phyloP scores from a whole-genome alignment of 169 alveolate genomes.

The Cryptosporidium meleagridis region DNA sequence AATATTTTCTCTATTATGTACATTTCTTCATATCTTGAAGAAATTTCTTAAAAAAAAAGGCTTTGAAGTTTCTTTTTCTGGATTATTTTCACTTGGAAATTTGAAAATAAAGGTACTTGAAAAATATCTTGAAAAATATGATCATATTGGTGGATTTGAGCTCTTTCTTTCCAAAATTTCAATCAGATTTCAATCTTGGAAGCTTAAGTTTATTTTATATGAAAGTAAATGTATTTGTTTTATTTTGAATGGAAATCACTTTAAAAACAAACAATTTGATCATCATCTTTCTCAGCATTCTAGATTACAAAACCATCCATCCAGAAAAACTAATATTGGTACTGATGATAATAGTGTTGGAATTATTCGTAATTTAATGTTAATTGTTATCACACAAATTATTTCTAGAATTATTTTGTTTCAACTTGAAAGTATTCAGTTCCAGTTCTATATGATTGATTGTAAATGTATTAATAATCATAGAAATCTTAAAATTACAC shows the following conservation, averaged over 20 bases:
- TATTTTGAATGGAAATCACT: neutral
- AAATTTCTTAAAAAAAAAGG: slow-evolving; percentile 28
- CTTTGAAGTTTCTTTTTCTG: slow-evolving; percentile 26
- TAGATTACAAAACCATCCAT: neutral
- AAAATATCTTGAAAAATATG: neutral
- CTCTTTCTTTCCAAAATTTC: neutral
- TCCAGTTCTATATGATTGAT: slow-evolving; percentile 9
- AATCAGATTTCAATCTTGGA: slow-evolving; percentile 21
- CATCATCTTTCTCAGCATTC: neutral
- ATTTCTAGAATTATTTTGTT: slow-evolving; percentile 21
- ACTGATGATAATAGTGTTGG: slow-evolving; percentile 16
- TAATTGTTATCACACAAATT: slow-evolving; percentile 46
- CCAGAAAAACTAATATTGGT: neutral
- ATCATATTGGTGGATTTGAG: neutral
- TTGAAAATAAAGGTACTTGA: slow-evolving; percentile 13
- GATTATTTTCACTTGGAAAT: slow-evolving; percentile 13
- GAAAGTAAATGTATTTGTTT: neutral
- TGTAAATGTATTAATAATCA: slow-evolving; percentile 3
- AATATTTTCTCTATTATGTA: slow-evolving; percentile 5
- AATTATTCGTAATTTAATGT: slow-evolving; percentile 23
- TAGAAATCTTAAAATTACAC: neutral
- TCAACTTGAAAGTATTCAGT: slow-evolving; percentile 3
- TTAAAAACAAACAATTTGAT: neutral
- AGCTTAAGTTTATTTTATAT: neutral
- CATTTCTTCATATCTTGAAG: neutral